These are phyloP conservation scores for Apiotrichum akiyoshidainum DNA, from an alignment of 1,284 basidiomycete genomes.

Conservation along the genomic window DNA sequence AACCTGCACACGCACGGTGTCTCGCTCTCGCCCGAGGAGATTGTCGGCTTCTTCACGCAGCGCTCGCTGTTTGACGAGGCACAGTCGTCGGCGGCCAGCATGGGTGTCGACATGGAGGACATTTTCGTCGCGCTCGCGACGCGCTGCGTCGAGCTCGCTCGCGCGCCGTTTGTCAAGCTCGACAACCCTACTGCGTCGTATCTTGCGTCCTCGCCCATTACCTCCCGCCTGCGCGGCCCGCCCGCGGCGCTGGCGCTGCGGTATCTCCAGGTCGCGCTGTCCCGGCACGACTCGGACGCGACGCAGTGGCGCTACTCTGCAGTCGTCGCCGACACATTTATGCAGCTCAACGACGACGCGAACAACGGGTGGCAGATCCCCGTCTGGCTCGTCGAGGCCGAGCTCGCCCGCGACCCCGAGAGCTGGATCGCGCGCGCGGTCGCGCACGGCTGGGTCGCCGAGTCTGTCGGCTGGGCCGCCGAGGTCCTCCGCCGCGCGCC, in stretches of 20 bases:
- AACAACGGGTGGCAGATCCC: conserved; percentile 56
- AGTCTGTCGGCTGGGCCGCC: conserved; percentile 69
- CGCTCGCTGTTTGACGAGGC: conserved; percentile 76
- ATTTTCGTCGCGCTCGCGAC: conserved; percentile 74
- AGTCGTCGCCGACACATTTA: conserved; percentile 69
- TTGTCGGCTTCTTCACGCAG: conserved; percentile 77
- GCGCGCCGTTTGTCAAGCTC: conserved; percentile 43
- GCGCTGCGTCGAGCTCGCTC: conserved; percentile 72
- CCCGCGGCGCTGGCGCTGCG: conserved; percentile 79
- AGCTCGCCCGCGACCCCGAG: conserved; percentile 39
- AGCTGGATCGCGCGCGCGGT: conserved; percentile 49
- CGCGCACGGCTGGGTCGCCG: conserved; percentile 72
- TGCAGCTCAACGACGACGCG: conserved; percentile 60
- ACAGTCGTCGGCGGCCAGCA: conserved; percentile 68
- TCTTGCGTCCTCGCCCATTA: conserved; percentile 70
- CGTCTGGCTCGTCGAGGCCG: conserved; percentile 69
- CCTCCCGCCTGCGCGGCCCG: conserved; percentile 77
- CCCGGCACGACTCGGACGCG: conserved; percentile 69
- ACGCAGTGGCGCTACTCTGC: conserved; percentile 73
- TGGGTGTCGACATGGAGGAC: conserved; percentile 81
- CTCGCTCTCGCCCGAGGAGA: conserved; percentile 64
- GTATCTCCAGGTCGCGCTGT: conserved; percentile 75
- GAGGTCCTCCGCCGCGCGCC: conserved; percentile 65
- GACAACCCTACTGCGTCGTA: conserved; percentile 58
- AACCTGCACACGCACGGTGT: conserved; percentile 58